Base-by-base conservation (phyloP, 345 rosid genomes). In the Gossypium herbaceum region DNA sequence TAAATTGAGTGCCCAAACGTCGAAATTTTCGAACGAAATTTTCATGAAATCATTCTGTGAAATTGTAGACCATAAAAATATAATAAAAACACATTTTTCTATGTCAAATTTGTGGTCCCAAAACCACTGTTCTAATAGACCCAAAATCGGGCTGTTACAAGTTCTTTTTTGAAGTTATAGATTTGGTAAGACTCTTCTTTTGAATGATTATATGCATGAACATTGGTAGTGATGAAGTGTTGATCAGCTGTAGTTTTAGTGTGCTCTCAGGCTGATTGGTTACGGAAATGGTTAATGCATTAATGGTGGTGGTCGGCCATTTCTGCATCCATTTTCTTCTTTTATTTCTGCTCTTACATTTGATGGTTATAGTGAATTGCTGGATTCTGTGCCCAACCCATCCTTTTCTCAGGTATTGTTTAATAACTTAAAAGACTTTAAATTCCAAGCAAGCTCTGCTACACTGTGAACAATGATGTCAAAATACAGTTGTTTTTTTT, bases 401-500 rank as follows among this genome's bases (percentile, higher is more conserved):
- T 81, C 84, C 29, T 54, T 75, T 19, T 72, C 77, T 72, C 77
- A 75, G 71, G 79, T 80, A 52, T 54, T 71, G 73, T n/a, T 71
- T 41, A 64, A 41, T 41, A 19, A 50, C 51, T 12, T 39, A 4
- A 12, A 13, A 7, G 56, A 41, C 41, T 13, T 34, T 68, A 8
- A 68, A 47, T 47, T 24, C 71, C 22, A 68, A 47, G 41, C 71
- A 44, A 19, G 70, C 70, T 65, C 27, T 65, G 56, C 27, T 10
- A 19, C 50, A 24, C 52, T 4, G 44, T 47, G n/a, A 24, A 58
- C 7, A n/a, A 16, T 54, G 19, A 67, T 34, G 13, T 19, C 44
- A 3, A 11, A 60, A 12, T 25, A 6, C 64, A 2, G 64, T 5
- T 24, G 64, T 7, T 4, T 13, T 59, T 59, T 4, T 12, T 29